phyloP scores from a whole-genome alignment of 352 stramenopile genomes.

The Elongisporangium undulatum region DNA sequence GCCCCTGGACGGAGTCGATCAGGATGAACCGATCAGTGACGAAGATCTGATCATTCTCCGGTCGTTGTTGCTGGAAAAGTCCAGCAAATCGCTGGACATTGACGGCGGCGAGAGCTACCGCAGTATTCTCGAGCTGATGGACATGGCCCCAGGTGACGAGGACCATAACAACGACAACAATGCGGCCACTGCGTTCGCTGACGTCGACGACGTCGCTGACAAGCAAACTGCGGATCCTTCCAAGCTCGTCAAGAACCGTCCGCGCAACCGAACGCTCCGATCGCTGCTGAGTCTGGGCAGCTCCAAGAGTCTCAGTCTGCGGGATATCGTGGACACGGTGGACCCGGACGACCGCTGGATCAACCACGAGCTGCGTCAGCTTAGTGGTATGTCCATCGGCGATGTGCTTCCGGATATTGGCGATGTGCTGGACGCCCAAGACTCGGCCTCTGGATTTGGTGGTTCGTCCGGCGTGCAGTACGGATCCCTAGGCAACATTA shows the following conservation, averaged over 20 bases:
- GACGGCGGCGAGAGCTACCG: constrained; percentile 18
- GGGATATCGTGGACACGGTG: constrained; percentile 41
- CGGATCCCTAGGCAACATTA: not conserved
- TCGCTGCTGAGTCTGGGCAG: constrained; percentile 50
- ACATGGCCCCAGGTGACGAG: constrained; percentile 6
- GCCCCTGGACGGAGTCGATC: constrained; percentile 29
- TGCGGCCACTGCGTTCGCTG: constrained; percentile 4
- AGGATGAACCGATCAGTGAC: constrained; percentile 45
- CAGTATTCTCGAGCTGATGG: constrained; percentile 27
- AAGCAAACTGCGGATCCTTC: constrained; percentile 9
- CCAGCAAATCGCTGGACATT: constrained; percentile 33
- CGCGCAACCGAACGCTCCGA: not conserved
- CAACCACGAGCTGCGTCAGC: constrained; percentile 33
- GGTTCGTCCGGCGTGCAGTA: not conserved
- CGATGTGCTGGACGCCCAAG: constrained; percentile 7
- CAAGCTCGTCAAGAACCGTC: not conserved
- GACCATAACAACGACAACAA: constrained; percentile 7
- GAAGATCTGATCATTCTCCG: constrained; percentile 64
- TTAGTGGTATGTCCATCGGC: constrained; percentile 47
- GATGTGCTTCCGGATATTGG: not conserved
- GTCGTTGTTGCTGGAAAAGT: constrained; percentile 48
- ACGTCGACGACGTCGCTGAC: constrained; percentile 8
- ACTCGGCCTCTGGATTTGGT: not conserved
- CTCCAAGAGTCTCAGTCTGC: constrained; percentile 44
- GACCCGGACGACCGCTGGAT: constrained; percentile 49